Evolutionary conservation across 2,329 filamentous ascomycete species (phyloP), one percentile per base, ranked within the genome.

Genomic region (Elsinoe arachidis): DNA sequence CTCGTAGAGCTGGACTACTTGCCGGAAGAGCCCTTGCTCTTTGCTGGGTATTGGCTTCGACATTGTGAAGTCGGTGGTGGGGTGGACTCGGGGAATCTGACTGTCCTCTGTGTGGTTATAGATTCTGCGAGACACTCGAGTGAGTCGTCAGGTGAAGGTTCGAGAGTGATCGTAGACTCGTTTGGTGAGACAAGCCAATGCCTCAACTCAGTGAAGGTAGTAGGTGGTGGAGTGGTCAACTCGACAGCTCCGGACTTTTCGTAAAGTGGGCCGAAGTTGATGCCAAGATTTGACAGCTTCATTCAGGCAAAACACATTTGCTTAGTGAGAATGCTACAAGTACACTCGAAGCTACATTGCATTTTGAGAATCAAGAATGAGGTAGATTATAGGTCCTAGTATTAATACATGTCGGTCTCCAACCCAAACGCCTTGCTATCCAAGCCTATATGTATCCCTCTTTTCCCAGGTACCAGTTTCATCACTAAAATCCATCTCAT

Each of bases 1-100:
- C 75, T 99, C 93, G 79, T 97, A 99, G 74, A 89, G 85, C 71
- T 92, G 91, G 68, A 99, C 90, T 63, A 99, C 85, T 71, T 91
- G 89, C 62, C 90, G 87, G 75, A 99, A 99, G 76, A 96, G 86
- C 71, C 91, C 86, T 67, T 84, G 84, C 80, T 99, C 93, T 77
- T 97, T 97, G 69, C 90, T 84, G 68, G 80, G 84, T 61, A 91
- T 78, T 69, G 80, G 80, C 74, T 90, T 63, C 38, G 60, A 52
- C 60, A 61, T 61, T 39, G 38, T 53, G 33, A 57, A 17, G 30
- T 55, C 15, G 19, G 26, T 53, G 14, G 49, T 35, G 33, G 17
- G 14, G 46, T 19, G 46, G 41, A 53, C 49, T 53, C 49, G 33
- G 49, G 53, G 38, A 43, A 37, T 10, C 1, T 15, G 23, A 7